Evolutionary conservation across 176 grass and related monocot genomes (phyloP).

Genomic region (Melocanna baccifera): DNA sequence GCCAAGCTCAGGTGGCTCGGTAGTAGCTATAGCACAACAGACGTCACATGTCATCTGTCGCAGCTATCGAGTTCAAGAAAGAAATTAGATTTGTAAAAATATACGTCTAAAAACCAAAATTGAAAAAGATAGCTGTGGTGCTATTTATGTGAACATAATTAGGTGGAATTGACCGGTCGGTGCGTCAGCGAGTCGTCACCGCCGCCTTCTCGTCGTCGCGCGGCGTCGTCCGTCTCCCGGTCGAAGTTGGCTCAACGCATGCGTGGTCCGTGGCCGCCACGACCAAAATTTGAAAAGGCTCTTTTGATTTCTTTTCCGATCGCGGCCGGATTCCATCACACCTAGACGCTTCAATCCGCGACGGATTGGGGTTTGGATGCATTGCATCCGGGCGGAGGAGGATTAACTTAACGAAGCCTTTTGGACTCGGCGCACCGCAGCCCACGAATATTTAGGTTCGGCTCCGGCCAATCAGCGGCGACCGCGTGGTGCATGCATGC

Average conservation of each 20-base stretch:
- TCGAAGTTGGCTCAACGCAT: neutral
- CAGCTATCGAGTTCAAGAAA: no score
- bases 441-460: conserved; percentile 8
- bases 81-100: no score
- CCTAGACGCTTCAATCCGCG: neutral
- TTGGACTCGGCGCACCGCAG: neutral
- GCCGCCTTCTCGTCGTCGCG: neutral
- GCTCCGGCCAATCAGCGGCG: neutral
- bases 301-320: neutral
- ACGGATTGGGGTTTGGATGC: neutral
- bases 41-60: no score
- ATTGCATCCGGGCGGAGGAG: neutral
- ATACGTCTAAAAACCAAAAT: no score
- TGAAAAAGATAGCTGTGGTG: no score
- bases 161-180: neutral
- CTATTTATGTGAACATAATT: neutral
- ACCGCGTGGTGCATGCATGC: neutral
- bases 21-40: no score
- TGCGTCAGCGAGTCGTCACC: neutral
- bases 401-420: neutral
- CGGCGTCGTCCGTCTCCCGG: neutral
- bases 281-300: neutral
- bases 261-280: neutral
- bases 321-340: neutral
- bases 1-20: no score